These are phyloP conservation scores for Phytophthora melonis DNA, from an alignment of 352 stramenopile species.

Conservation along the genomic window DNA sequence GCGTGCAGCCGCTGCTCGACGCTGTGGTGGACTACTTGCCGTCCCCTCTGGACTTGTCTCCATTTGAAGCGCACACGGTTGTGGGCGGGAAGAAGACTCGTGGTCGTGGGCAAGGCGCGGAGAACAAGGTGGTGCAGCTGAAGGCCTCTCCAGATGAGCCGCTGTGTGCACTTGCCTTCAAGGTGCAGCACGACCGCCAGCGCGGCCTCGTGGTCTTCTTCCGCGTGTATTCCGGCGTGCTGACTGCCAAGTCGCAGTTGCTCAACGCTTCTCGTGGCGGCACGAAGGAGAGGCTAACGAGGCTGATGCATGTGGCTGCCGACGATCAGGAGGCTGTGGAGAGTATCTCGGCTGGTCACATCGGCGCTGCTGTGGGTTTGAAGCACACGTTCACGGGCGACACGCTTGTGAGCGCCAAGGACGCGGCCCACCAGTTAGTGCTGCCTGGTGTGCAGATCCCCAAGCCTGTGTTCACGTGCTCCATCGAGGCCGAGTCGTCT, in stretches of 20 bases:
- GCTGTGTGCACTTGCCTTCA: conserved; percentile 72
- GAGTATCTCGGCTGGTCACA: conserved; percentile 87
- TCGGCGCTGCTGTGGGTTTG: conserved; percentile 93
- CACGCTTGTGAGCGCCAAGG: conserved; percentile 90
- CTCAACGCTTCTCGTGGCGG: conserved; percentile 72
- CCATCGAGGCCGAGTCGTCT: conserved; percentile 90
- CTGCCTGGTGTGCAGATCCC: conserved; percentile 76
- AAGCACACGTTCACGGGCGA: conserved; percentile 94
- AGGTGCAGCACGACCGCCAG: conserved; percentile 84
- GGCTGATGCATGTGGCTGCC: conserved; percentile 91
- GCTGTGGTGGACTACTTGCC: conserved; percentile 98
- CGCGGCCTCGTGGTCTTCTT: conserved; percentile 91
- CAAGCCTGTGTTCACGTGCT: conserved; percentile 92
- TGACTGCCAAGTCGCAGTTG: conserved; percentile 85
- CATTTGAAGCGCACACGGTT: conserved; percentile 66
- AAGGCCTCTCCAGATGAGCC: conserved; percentile 54
- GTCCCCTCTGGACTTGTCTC: conserved; percentile 91
- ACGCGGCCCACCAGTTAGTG: conserved; percentile 50
- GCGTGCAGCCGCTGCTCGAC: conserved; percentile 98
- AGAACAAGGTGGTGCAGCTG: conserved; percentile 42
- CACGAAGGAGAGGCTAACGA: conserved; percentile 68
- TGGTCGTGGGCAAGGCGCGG: conserved; percentile 4
- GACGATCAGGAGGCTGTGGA: conserved; percentile 92
- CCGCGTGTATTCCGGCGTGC: conserved; percentile 93
- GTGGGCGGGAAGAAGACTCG: conserved; percentile 48